A percentile compares a stretch with the other conserved stretches of the same genome.
phyloP scores from a whole-genome alignment of 2,329 filamentous ascomycete species.

The Diaporthe humulicola region DNA sequence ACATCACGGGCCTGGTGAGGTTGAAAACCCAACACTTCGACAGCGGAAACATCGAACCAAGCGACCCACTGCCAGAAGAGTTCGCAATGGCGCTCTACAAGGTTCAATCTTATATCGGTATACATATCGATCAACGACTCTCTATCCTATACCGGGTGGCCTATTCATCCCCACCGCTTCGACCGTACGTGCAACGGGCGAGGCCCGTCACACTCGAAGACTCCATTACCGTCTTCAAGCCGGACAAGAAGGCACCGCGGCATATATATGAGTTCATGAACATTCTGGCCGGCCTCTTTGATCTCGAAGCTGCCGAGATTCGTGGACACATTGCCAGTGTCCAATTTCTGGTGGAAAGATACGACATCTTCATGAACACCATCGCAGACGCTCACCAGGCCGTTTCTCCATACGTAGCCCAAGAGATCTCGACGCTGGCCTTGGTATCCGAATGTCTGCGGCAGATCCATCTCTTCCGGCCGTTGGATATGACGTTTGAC shows the following conservation, averaged over 20 bases:
- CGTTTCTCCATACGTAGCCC: background rate
- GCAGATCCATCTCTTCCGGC: background rate
- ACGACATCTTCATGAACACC: background rate
- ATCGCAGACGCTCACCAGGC: background rate
- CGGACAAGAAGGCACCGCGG: background rate
- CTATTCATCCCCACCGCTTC: background rate
- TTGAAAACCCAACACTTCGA: background rate
- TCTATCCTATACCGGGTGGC: fast-evolving
- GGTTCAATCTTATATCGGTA: background rate
- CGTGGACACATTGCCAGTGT: no score
- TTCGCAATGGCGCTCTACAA: background rate
- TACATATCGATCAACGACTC: fast-evolving
- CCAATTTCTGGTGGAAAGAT: background rate
- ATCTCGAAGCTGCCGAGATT: fast-evolving
- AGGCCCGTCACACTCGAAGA: background rate
- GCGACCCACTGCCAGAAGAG: background rate
- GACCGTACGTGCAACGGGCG: background rate
- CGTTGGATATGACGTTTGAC: background rate
- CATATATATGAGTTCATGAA: background rate
- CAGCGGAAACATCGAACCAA: background rate
- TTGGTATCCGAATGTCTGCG: background rate
- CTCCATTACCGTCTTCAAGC: fast-evolving
- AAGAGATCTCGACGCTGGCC: background rate
- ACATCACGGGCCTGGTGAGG: background rate
- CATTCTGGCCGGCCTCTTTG: fast-evolving